These are phyloP conservation scores for Punica granatum DNA, from an alignment of 345 rosid genomes.

Conservation along the genomic window DNA sequence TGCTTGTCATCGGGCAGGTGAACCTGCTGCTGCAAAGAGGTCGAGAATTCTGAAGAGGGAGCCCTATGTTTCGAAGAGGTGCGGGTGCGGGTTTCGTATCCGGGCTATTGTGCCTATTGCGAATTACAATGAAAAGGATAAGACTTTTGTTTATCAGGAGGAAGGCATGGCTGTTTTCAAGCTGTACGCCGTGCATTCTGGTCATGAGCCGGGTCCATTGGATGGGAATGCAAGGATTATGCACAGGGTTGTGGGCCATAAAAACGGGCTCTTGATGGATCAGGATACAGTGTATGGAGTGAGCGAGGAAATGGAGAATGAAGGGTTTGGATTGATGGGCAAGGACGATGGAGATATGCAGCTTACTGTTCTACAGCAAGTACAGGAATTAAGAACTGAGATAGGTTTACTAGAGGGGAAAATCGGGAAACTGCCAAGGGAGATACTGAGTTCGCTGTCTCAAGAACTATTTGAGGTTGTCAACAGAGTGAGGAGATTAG, in stretches of 20 bases:
- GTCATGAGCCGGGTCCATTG: conserved; percentile 96
- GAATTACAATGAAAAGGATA: conserved; percentile 92
- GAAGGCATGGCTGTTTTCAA: conserved; percentile 93
- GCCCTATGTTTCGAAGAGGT: conserved; percentile 92
- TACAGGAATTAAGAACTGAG: conserved; percentile 71
- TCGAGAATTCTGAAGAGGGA: conserved; percentile 92
- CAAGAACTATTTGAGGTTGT: conserved; percentile 65
- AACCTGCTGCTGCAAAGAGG: conserved; percentile 74
- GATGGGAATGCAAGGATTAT: conserved; percentile 98
- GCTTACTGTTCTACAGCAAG: conserved; percentile 63
- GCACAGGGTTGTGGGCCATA: conserved; percentile 93
- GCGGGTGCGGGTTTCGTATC: conserved; percentile 95
- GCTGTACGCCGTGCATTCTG: conserved; percentile 91
- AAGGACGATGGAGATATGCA: conserved; percentile 70
- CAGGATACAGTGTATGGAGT: conserved; percentile 82
- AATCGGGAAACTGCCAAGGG: conserved; percentile 52
- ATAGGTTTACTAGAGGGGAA: conserved; percentile 63
- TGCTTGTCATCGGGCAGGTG: conserved; percentile 99
- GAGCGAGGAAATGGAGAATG: conserved; percentile 66
- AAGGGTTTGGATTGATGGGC: conserved; percentile 53
- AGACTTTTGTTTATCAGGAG: conserved; percentile 88
- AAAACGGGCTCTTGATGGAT: conserved; percentile 63
- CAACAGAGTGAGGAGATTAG: conserved; percentile 63
- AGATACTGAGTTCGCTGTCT: conserved; percentile 57
- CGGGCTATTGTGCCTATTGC: conserved; percentile 94